These are phyloP conservation scores for Globisporangium megalacanthum DNA, from an alignment of 352 stramenopile species.

Conservation along the genomic window DNA sequence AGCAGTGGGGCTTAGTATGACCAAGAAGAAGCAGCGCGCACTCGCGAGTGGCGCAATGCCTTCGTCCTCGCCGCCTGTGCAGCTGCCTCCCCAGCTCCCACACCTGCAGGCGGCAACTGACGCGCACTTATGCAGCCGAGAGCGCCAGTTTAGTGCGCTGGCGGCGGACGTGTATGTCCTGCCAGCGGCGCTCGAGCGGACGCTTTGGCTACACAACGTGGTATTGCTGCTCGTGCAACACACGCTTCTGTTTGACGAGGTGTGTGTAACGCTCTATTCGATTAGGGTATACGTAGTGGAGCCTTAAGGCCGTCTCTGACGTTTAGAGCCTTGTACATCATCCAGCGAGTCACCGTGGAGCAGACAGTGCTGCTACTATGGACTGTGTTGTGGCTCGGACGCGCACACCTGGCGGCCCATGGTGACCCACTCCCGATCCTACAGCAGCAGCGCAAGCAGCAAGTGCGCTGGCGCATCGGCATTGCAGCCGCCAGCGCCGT, in stretches of 20 bases:
- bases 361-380: conserved; percentile 23
- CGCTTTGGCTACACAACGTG: conserved; percentile 31
- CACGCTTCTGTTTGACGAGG: conserved; percentile 34
- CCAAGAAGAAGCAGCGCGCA: too few species aligned
- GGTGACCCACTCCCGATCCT: background rate
- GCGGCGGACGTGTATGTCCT: conserved; percentile 14
- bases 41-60: too few species aligned
- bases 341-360: too few species aligned
- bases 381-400: conserved; percentile 38
- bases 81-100: too few species aligned
- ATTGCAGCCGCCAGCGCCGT: background rate
- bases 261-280: conserved; percentile 9
- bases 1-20: too few species aligned
- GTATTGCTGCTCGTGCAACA: conserved; percentile 32
- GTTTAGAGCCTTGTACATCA: too few species aligned
- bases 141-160: conserved; percentile 15
- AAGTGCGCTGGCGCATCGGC: conserved; percentile 9
- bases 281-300: too few species aligned
- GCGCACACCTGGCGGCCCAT: conserved; percentile 12
- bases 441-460: background rate
- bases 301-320: too few species aligned
- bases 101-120: too few species aligned
- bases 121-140: too few species aligned
- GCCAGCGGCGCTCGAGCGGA: conserved; percentile 19
- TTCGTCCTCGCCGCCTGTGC: too few species aligned